A percentile compares a stretch with the other conserved stretches of the same genome.
Evolutionary conservation across 73 alveolate genomes (phyloP).

Genomic region (Vitrella brassicaformis): DNA sequence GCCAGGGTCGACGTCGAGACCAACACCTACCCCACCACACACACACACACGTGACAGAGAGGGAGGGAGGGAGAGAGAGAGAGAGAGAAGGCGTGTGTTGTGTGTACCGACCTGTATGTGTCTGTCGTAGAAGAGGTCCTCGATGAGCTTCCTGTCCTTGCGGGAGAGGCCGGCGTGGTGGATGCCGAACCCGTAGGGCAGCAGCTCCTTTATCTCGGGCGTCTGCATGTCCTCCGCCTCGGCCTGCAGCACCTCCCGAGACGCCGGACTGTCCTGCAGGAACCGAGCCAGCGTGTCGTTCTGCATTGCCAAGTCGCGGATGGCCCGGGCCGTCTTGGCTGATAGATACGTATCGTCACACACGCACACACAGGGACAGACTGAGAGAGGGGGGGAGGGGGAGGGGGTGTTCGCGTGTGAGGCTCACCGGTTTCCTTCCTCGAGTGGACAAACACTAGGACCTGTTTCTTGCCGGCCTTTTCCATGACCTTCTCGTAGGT

Average conservation of each 20-base stretch:
- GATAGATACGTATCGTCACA: conserved; percentile 32
- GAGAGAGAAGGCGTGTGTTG: no score
- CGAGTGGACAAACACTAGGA: neutral
- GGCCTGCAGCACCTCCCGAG: conserved; percentile 56
- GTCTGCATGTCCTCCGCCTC: conserved; percentile 34
- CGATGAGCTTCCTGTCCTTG: conserved; percentile 89
- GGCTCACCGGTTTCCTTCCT: no score
- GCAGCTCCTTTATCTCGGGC: conserved; percentile 50
- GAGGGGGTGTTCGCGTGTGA: no score
- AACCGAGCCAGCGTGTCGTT: conserved; percentile 69
- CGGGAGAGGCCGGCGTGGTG: conserved; percentile 99
- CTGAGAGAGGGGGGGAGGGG: no score
- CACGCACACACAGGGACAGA: neutral
- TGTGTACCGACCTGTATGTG: conserved; percentile 47
- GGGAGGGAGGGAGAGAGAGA: no score
- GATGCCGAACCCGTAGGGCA: conserved; percentile 90
- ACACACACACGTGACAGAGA: neutral
- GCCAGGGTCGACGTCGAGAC: conserved; percentile 36
- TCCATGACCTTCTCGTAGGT: conserved; percentile 88
- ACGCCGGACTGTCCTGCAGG: conserved; percentile 63
- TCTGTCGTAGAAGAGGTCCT: conserved; percentile 84
- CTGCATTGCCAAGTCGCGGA: conserved; percentile 66
- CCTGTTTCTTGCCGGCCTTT: conserved; percentile 78
- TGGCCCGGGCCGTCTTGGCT: conserved; percentile 86
- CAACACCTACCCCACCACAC: neutral